Evolutionary conservation across 257 asterid genomes (phyloP), one percentile per base, ranked within the genome.

Genomic region (Lycium ferocissimum): DNA sequence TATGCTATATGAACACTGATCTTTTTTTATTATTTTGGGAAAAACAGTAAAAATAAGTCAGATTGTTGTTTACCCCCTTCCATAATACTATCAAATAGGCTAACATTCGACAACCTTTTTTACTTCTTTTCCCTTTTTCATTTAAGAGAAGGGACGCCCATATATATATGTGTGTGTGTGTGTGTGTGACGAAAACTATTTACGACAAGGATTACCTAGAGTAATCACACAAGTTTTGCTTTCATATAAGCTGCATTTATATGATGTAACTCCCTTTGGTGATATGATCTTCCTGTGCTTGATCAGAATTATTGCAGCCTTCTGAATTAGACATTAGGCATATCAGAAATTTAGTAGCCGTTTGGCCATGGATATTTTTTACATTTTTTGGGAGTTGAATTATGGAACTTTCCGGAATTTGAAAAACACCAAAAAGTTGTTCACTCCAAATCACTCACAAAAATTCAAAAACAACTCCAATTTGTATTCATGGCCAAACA

Each of bases 171-270:
- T n/a, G n/a, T n/a, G n/a, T n/a, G n/a, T n/a, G n/a, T n/a, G n/a
- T n/a, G n/a, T n/a, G n/a, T n/a, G n/a, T n/a, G 40, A 20, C 0
- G 6, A 5, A 73, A 73, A 47, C 38, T 73, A 73, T 22, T 47
- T 14, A 47, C 0, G 38, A 73, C 61, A 73, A 47, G 81, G 61
- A 22, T 6, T 12, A 73, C 58, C 43, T 40, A 73, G 38, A 73
- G 81, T 20, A 73, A 47, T 47, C 59, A 47, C 80, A 73, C 81
- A 73, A 20, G 43, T 73, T 73, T 73, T 73, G 20, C 43, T 73
- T 73, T 73, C 81, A 73, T 45, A 45, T 73, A 73, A 20, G 80
- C 59, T 73, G 38, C 59, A 73, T 73, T 73, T 20, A 72, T 45
- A 20, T 45, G 80, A 38, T 11, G 58, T 37, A 47, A 12, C 59